Percentiles rank a stretch among this genome's conserved stretches.
These are phyloP conservation scores for Pelargonium nanum DNA, from an alignment of 345 rosid genomes.

Conservation along the genomic window DNA sequence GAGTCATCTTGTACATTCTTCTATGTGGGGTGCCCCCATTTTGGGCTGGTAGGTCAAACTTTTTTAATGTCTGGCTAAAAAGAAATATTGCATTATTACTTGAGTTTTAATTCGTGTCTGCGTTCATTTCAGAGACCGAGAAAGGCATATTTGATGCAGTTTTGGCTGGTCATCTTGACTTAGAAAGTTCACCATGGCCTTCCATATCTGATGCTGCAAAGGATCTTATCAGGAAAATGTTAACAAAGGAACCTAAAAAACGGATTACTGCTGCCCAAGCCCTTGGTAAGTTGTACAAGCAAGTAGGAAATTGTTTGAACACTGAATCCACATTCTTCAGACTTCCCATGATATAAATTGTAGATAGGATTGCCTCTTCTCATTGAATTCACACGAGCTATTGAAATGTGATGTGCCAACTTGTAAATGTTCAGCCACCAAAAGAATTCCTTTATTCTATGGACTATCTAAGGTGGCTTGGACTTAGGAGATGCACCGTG, in stretches of 20 bases:
- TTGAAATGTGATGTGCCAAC: too few relatives aligned
- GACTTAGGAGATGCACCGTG: background rate
- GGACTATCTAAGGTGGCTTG: too few relatives aligned
- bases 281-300: constrained; percentile 41
- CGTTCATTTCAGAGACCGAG: constrained; percentile 47
- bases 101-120: background rate
- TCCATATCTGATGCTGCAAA: constrained; percentile 61
- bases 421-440: too few relatives aligned
- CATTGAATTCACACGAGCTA: too few relatives aligned
- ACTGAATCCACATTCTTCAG: too few relatives aligned
- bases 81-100: background rate
- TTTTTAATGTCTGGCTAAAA: background rate
- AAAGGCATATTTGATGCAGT: constrained; percentile 49
- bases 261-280: constrained; percentile 67
- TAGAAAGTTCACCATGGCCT: constrained; percentile 67
- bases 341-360: too few relatives aligned
- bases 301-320: too few relatives aligned
- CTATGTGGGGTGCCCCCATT: constrained; percentile 90
- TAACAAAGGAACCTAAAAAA: constrained; percentile 53
- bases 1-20: constrained; percentile 83
- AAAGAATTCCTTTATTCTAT: too few relatives aligned
- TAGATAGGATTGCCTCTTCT: too few relatives aligned
- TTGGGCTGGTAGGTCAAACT: constrained; percentile 60
- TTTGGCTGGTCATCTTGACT: constrained; percentile 45
- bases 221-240: constrained; percentile 63